These are phyloP conservation scores for Ascoidea rubescens DNA, from an alignment of 805 yeast species.

Conservation along the genomic window DNA sequence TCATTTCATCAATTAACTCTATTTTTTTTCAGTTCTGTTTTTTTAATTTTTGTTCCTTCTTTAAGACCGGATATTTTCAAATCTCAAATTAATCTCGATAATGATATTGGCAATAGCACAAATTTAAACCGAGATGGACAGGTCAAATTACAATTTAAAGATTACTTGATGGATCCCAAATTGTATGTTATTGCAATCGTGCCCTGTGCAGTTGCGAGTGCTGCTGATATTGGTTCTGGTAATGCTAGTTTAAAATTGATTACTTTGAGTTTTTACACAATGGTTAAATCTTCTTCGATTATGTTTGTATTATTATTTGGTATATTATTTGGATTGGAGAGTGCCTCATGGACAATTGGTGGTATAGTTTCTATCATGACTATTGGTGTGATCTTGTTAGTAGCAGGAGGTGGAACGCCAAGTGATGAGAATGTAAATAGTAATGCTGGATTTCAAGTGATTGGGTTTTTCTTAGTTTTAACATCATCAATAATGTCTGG, in stretches of 20 bases:
- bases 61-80: slow-evolving; percentile 24
- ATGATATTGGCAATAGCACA: slow-evolving; percentile 10
- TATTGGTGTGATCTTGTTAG: slow-evolving; percentile 80
- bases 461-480: slow-evolving; percentile 67
- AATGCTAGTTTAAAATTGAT: slow-evolving; percentile 72
- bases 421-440: slow-evolving; percentile 10
- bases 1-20: slow-evolving; percentile 72
- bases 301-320: slow-evolving; percentile 87
- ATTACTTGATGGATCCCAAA: slow-evolving; percentile 18
- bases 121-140: neutral
- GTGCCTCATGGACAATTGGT: slow-evolving; percentile 50
- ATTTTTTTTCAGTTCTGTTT: slow-evolving; percentile 33
- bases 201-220: slow-evolving; percentile 80
- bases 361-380: slow-evolving; percentile 71
- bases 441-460: slow-evolving; percentile 10
- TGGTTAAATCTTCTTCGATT: slow-evolving; percentile 80
- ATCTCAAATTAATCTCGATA: neutral
- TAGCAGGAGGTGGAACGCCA: slow-evolving; percentile 28
- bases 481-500: slow-evolving; percentile 77
- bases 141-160: neutral
- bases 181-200: slow-evolving; percentile 41
- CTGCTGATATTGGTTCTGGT: slow-evolving; percentile 90
- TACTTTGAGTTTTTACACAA: slow-evolving; percentile 75
- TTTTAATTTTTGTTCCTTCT: slow-evolving; percentile 31
- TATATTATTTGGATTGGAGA: slow-evolving; percentile 65